A percentile compares a stretch with the other conserved stretches of the same genome.
Conservation (phyloP, 2,329 filamentous ascomycete species). For the Colletotrichum costaricense region DNA sequence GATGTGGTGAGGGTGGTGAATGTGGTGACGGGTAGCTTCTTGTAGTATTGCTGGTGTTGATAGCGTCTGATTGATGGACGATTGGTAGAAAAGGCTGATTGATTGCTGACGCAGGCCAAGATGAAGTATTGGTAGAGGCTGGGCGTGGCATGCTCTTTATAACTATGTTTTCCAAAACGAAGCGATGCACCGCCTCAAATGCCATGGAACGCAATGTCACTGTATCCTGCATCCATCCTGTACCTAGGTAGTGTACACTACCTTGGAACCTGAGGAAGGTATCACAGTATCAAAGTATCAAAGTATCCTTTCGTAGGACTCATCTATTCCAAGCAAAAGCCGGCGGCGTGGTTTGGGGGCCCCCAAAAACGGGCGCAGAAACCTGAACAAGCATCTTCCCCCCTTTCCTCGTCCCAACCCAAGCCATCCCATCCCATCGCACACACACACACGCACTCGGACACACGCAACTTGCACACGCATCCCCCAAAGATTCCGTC, state of each 20-base stretch:
- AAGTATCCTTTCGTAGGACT: neutral
- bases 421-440: neutral
- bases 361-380: conserved; percentile 21
- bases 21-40: neutral
- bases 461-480: neutral
- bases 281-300: no score
- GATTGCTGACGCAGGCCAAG: conserved; percentile 31
- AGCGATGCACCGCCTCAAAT: conserved; percentile 23
- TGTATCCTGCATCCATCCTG: neutral
- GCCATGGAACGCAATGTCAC: conserved; percentile 23
- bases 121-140: neutral
- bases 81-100: conserved; percentile 8
- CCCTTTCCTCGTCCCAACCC: neutral
- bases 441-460: neutral
- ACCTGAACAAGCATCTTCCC: conserved; percentile 13
- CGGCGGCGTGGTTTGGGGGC: conserved; percentile 1
- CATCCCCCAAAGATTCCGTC: neutral
- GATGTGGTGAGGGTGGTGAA: neutral
- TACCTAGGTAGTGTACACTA: no score
- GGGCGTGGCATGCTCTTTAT: conserved; percentile 2
- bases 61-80: neutral
- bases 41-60: neutral
- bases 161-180: conserved; percentile 17
- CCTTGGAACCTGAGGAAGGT: no score
- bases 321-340: neutral